Evolutionary conservation across 768 basidiomycete genomes (phyloP).

Genomic region (Termitomyces sp.): DNA sequence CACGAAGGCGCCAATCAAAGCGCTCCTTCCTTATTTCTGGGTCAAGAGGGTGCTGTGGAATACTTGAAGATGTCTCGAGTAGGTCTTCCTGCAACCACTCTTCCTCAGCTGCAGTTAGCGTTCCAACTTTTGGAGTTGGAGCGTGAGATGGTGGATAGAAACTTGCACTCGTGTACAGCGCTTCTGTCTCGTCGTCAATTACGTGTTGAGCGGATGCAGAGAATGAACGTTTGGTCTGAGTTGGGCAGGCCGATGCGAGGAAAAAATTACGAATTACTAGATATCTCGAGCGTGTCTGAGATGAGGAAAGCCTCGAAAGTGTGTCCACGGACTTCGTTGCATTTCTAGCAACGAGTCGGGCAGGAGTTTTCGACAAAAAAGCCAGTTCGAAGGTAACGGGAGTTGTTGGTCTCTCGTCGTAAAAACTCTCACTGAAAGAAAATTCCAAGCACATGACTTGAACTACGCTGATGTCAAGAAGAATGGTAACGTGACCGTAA

Average conservation of each 20-base stretch:
- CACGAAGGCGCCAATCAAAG: conserved; percentile 62
- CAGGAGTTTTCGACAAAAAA: conserved; percentile 1
- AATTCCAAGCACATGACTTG: not conserved
- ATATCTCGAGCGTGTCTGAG: conserved; percentile 11
- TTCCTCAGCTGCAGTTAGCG: conserved; percentile 27
- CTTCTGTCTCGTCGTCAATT: conserved; percentile 10
- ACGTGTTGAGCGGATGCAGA: conserved; percentile 2
- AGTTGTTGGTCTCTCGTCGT: not conserved
- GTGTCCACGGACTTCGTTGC: conserved; percentile 10
- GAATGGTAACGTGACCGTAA: not conserved
- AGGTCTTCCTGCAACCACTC: conserved; percentile 36
- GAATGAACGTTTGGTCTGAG: conserved; percentile 9
- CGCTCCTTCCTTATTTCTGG: conserved; percentile 25
- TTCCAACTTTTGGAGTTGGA: not conserved
- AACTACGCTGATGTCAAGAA: not conserved
- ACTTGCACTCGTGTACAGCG: conserved; percentile 7
- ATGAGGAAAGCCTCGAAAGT: conserved; percentile 1
- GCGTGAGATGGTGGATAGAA: not conserved
- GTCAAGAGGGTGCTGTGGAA: conserved; percentile 6
- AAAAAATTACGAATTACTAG: conserved; percentile 16
- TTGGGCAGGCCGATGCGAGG: conserved; percentile 13
- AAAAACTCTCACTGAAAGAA: not conserved
- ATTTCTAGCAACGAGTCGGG: conserved; percentile 7
- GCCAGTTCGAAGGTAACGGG: conserved; percentile 8
- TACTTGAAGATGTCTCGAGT: not conserved